These are phyloP conservation scores for Paradendryphiella salina DNA, from an alignment of 2,329 filamentous ascomycete genomes.

Conservation along the genomic window DNA sequence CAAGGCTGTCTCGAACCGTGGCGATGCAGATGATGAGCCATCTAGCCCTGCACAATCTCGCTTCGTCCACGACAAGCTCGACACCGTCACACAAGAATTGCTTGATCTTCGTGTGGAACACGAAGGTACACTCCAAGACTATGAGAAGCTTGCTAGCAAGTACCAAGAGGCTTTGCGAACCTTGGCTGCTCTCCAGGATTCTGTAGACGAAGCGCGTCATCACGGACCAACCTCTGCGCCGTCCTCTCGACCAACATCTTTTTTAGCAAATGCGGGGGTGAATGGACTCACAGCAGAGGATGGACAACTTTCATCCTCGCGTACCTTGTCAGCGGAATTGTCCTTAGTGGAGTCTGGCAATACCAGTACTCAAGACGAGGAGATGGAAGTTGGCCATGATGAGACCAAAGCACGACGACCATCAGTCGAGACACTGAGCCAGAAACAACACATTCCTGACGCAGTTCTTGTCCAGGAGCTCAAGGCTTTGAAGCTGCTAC, in stretches of 20 bases:
- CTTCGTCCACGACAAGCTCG: slow-evolving; percentile 89
- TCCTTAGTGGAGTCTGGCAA: slow-evolving; percentile 75
- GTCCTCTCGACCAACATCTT: slow-evolving; percentile 71
- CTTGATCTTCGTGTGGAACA: slow-evolving; percentile 89
- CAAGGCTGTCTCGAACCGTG: slow-evolving; percentile 24
- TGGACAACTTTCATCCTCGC: slow-evolving; percentile 75
- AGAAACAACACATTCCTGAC: slow-evolving; percentile 17
- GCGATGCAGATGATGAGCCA: slow-evolving; percentile 50
- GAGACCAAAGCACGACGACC: slow-evolving; percentile 55
- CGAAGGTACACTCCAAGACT: slow-evolving; percentile 79
- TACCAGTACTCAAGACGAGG: slow-evolving; percentile 36
- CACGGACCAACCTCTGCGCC: slow-evolving; percentile 55
- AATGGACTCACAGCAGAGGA: slow-evolving; percentile 68
- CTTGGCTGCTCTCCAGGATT: slow-evolving; percentile 82
- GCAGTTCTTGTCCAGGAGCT: slow-evolving; percentile 60
- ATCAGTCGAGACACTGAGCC: slow-evolving; percentile 28
- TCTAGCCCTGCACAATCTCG: slow-evolving; percentile 78
- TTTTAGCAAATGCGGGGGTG: slow-evolving; percentile 77
- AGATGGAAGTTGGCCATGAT: slow-evolving; percentile 62
- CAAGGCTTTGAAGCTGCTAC: slow-evolving; percentile 68
- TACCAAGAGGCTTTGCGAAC: slow-evolving; percentile 87
- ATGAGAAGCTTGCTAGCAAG: slow-evolving; percentile 78
- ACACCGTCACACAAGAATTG: slow-evolving; percentile 87
- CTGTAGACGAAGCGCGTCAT: slow-evolving; percentile 76
- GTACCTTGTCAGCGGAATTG: slow-evolving; percentile 90